Evolutionary conservation across 345 rosid species (phyloP).

Genomic region (Isatis tinctoria): DNA sequence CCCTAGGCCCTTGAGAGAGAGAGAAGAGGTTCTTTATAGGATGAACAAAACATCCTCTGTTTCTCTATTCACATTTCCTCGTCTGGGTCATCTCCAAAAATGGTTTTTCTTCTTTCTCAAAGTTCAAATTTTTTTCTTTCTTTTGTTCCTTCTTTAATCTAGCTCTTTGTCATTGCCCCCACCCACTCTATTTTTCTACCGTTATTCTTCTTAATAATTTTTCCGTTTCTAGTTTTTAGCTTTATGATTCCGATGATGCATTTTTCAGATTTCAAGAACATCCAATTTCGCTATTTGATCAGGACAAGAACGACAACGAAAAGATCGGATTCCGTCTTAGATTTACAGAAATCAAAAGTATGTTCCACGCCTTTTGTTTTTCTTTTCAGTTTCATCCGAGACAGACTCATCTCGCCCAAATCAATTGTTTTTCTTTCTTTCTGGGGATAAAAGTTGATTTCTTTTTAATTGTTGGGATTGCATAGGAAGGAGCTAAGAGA

Average conservation of each 20-base stretch:
- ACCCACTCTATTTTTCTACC: neutral
- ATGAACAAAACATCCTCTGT: constrained; percentile 52
- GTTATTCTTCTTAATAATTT: neutral
- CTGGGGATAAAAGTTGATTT: neutral
- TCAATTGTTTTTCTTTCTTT: neutral
- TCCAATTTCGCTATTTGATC: constrained; percentile 8
- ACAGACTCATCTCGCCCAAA: neutral
- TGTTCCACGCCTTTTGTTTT: neutral
- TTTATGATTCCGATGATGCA: constrained; percentile 14
- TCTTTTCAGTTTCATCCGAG: neutral
- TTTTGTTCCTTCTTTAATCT: neutral
- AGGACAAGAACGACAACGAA: neutral
- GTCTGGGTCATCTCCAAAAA: constrained; percentile 47
- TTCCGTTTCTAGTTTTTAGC: constrained; percentile 18
- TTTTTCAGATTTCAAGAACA: constrained; percentile 22
- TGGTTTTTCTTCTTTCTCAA: constrained; percentile 36
- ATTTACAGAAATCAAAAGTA: constrained; percentile 23
- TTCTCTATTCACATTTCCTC: constrained; percentile 44
- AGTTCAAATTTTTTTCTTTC: neutral
- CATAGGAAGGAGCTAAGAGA: constrained; percentile 39
- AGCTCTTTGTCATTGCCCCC: neutral
- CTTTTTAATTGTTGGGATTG: neutral
- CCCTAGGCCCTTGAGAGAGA: neutral
- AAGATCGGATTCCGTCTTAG: constrained; percentile 11
- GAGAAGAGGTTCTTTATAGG: constrained; percentile 28